Conservation (phyloP, 768 basidiomycete species). For the Russula olivacea region DNA sequence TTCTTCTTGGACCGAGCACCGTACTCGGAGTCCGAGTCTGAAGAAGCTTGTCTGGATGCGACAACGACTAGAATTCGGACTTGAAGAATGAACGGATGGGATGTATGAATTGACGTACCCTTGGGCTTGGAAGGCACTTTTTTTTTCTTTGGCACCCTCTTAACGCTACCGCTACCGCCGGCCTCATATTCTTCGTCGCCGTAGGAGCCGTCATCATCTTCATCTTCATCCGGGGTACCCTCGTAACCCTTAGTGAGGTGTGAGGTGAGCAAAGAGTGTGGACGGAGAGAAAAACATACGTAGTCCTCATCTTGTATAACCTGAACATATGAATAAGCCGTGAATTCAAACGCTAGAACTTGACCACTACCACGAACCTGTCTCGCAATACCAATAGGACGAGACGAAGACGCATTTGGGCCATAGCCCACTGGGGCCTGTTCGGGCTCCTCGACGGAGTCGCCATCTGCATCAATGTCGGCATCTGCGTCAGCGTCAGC, state of each 20-base stretch:
- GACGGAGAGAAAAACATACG: slow-evolving; percentile 38
- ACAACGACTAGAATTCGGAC: slow-evolving; percentile 36
- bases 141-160: slow-evolving; percentile 65
- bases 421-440: slow-evolving; percentile 35
- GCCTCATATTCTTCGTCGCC: slow-evolving; percentile 65
- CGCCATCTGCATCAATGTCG: slow-evolving; percentile 61
- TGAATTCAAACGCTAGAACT: slow-evolving; percentile 12
- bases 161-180: slow-evolving; percentile 34
- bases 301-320: slow-evolving; percentile 40
- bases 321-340: slow-evolving; percentile 27
- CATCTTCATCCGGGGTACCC: slow-evolving; percentile 44
- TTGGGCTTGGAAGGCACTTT: slow-evolving; percentile 54
- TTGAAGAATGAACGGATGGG: slow-evolving; percentile 17
- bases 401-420: slow-evolving; percentile 38
- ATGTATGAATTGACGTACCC: slow-evolving; percentile 38
- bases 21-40: slow-evolving; percentile 85
- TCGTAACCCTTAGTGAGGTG: slow-evolving; percentile 49
- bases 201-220: slow-evolving; percentile 65
- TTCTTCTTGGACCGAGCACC: slow-evolving; percentile 84
- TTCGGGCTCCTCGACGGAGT: slow-evolving; percentile 45
- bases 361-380: slow-evolving; percentile 29
- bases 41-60: slow-evolving; percentile 46
- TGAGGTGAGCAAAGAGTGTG: slow-evolving; percentile 26
- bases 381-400: slow-evolving; percentile 29
- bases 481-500: slow-evolving; percentile 45